Base-by-base conservation (phyloP, 1,284 basidiomycete genomes). In the Phellopilus nigrolimitatus region DNA sequence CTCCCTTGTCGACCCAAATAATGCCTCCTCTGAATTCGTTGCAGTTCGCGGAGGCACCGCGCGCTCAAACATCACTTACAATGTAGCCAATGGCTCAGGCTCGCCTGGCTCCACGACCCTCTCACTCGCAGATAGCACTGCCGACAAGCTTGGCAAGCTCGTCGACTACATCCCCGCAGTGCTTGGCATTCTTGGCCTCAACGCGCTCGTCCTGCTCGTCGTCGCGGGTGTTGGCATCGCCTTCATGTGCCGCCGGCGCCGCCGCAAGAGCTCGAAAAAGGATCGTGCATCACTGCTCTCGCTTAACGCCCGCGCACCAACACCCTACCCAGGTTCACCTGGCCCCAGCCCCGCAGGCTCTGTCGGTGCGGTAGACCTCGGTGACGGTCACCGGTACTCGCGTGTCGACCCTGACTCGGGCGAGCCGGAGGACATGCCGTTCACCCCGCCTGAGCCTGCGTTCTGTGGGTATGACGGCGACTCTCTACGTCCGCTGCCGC, bases 21-120 rank as follows among this genome's bases (percentile, higher is more conserved):
- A 78, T 51, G 88, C 84, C 17, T 88, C 86, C 13, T 59, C 68
- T 31, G 82, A 86, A 49, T 91, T 90, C 67, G 80, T 82, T 60
- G 60, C 71, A 28, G 63, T 66, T 41, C 84, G 88, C 22, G 87
- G 85, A 36, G 82, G 83, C 54, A 69, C 69, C 15, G 70, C 84
- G 2, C 70, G 69, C 48, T 74, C 69, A n/a, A 81, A 82, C 63
- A 83, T 88, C 65, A 83, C 80, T 10, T 87, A 80, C 66, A 76
- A 74, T 51, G 76, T 76, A 24, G 73, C 80, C 13, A 40, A 43
- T 24, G 49, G 27, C 22, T 67, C 68, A 24, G 42, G 34, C 47
- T 40, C 39, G 31, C 50, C 57, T 8, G 58, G 61, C 50, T 70
- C 74, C 8, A 33, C 31, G 51, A 72, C 73, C 10, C 69, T 79